phyloP scores from a whole-genome alignment of 2,329 filamentous ascomycete species.

The Beauveria australis region DNA sequence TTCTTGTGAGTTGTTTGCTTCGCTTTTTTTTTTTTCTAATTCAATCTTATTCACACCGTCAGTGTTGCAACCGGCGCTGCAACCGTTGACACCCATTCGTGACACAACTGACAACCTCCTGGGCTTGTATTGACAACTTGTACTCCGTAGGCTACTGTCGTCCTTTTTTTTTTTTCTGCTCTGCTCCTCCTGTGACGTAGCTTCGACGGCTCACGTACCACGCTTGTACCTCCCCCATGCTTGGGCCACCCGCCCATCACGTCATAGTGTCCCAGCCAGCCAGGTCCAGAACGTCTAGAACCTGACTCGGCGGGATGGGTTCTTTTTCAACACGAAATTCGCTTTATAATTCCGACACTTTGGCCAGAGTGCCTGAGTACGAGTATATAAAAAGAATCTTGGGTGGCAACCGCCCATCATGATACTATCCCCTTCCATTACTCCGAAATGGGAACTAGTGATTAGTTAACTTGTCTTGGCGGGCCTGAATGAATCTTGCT shows the following conservation, averaged over 20 bases:
- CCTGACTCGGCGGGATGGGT: not conserved
- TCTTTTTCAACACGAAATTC: not conserved
- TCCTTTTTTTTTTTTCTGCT: too few relatives aligned
- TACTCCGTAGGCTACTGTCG: too few relatives aligned
- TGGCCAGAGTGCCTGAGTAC: not conserved
- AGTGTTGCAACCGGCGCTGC: too few relatives aligned
- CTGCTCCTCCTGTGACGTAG: not conserved
- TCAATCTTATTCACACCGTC: not conserved
- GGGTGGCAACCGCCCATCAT: too few relatives aligned
- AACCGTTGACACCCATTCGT: too few relatives aligned
- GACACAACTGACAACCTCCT: too few relatives aligned
- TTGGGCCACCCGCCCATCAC: not conserved
- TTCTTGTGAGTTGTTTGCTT: not conserved
- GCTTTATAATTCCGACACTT: not conserved
- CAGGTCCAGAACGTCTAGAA: slow-evolving; percentile 8
- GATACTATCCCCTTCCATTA: too few relatives aligned
- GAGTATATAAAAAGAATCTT: too few relatives aligned
- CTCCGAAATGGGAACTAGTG: not conserved
- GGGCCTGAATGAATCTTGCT: not conserved
- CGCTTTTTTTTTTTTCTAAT: not conserved
- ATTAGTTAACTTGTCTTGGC: not conserved
- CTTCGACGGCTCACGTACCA: not conserved
- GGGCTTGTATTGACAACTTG: too few relatives aligned
- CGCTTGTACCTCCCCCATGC: not conserved
- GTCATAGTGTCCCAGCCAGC: slow-evolving; percentile 3